phyloP scores from a whole-genome alignment of 2,329 filamentous ascomycete species.

The Calonectria leucothoes region DNA sequence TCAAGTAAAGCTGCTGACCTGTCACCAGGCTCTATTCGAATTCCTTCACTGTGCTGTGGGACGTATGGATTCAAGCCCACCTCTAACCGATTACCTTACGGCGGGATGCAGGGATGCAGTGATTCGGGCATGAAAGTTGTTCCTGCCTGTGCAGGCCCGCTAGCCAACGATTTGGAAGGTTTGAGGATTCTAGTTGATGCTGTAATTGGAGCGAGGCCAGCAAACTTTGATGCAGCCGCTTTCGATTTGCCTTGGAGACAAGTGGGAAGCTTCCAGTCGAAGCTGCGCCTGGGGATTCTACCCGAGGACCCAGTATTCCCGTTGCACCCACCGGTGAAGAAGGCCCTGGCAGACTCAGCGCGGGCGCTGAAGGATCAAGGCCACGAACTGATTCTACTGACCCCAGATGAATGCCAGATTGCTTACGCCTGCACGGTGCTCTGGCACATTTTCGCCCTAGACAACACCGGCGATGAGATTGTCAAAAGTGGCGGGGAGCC shows the following conservation, averaged over 20 bases:
- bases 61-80: slow-evolving; percentile 28
- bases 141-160: neutral
- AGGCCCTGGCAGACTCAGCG: neutral
- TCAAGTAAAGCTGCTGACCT: neutral
- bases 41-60: slow-evolving; percentile 39
- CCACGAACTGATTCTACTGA: neutral
- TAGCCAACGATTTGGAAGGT: neutral
- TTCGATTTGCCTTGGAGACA: neutral
- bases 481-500: neutral
- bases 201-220: neutral
- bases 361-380: neutral
- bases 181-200: neutral
- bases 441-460: neutral
- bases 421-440: neutral
- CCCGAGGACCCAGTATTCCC: neutral
- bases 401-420: neutral
- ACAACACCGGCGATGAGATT: neutral
- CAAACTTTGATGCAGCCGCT: neutral
- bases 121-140: neutral
- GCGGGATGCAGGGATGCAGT: neutral
- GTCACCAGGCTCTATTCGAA: slow-evolving; percentile 37
- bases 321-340: neutral
- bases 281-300: neutral
- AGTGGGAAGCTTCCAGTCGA: neutral
- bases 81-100: slow-evolving; percentile 17